phyloP scores from a whole-genome alignment of 2,329 filamentous ascomycete species.

The Penicillium freii region DNA sequence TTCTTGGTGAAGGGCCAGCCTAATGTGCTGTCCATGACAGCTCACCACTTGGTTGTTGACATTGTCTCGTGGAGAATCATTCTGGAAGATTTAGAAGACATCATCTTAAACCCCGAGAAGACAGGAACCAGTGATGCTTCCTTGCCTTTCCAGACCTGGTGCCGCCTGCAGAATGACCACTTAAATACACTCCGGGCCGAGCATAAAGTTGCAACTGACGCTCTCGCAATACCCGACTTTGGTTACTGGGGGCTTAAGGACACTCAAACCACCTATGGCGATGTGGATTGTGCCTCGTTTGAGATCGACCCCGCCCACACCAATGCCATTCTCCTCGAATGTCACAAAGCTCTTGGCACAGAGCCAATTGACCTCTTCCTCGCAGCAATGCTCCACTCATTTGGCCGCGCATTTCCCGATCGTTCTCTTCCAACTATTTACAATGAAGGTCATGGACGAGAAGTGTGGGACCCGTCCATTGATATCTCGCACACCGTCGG shows the following conservation, averaged over 20 bases:
- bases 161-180: slow-evolving; percentile 32
- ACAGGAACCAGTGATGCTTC: slow-evolving; percentile 22
- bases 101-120: slow-evolving; percentile 32
- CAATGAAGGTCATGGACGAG: slow-evolving; percentile 51
- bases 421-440: slow-evolving; percentile 44
- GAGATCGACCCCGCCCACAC: slow-evolving; percentile 32
- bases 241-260: slow-evolving; percentile 37
- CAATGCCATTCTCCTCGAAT: slow-evolving; percentile 31
- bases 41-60: slow-evolving; percentile 41
- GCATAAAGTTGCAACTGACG: slow-evolving; percentile 13
- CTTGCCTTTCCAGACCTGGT: slow-evolving; percentile 42
- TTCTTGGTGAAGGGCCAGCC: slow-evolving; percentile 37
- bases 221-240: slow-evolving; percentile 33
- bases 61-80: slow-evolving; percentile 44
- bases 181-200: slow-evolving; percentile 16
- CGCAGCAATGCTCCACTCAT: slow-evolving; percentile 44
- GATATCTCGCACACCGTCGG: slow-evolving; percentile 52
- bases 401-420: slow-evolving; percentile 44
- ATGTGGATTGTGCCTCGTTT: slow-evolving; percentile 37
- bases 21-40: slow-evolving; percentile 35
- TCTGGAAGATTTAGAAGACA: slow-evolving; percentile 40
- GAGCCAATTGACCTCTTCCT: slow-evolving; percentile 41
- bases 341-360: slow-evolving; percentile 34
- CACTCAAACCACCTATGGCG: slow-evolving; percentile 34
- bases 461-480: slow-evolving; percentile 46